phyloP scores from a whole-genome alignment of 345 rosid genomes.

The Citrus trifoliata region DNA sequence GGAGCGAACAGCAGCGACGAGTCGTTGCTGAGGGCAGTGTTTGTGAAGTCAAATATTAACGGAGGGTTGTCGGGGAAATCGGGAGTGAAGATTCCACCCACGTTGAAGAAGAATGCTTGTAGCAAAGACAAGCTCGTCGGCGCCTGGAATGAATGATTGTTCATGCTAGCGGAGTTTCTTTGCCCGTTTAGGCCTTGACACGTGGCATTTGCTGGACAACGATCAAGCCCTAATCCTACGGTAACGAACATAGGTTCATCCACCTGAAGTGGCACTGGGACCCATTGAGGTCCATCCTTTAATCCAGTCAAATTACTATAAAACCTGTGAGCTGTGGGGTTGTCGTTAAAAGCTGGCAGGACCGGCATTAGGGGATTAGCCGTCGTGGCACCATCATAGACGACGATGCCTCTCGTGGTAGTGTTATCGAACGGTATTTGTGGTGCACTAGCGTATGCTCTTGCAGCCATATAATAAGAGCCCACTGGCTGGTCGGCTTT shows the following conservation, averaged over 20 bases:
- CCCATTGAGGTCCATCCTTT: constrained; percentile 46
- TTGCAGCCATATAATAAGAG: constrained; percentile 80
- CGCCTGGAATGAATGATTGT: constrained; percentile 55
- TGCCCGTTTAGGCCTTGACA: constrained; percentile 43
- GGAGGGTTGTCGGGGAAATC: constrained; percentile 71
- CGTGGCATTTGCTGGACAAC: constrained; percentile 45
- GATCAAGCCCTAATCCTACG: constrained; percentile 42
- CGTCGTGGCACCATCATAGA: constrained; percentile 31
- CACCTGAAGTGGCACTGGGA: constrained; percentile 59
- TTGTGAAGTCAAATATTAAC: constrained; percentile 59
- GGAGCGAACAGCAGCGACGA: constrained; percentile 35
- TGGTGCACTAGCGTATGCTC: constrained; percentile 49
- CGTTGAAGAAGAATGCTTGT: constrained; percentile 54
- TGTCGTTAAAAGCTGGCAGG: constrained; percentile 62
- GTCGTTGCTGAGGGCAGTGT: constrained; percentile 26
- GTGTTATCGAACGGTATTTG: constrained; percentile 34
- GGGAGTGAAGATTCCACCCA: constrained; percentile 54
- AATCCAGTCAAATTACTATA: constrained; percentile 48
- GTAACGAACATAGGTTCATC: constrained; percentile 76
- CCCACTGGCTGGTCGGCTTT: constrained; percentile 52
- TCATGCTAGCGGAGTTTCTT: constrained; percentile 68
- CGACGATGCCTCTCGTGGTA: constrained; percentile 64
- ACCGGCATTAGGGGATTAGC: constrained; percentile 51
- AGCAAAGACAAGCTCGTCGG: constrained; percentile 55
- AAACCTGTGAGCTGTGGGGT: constrained; percentile 66